These are phyloP conservation scores for Cutaneotrichosporon mucoides DNA, from an alignment of 1,284 basidiomycete genomes.

Conservation along the genomic window DNA sequence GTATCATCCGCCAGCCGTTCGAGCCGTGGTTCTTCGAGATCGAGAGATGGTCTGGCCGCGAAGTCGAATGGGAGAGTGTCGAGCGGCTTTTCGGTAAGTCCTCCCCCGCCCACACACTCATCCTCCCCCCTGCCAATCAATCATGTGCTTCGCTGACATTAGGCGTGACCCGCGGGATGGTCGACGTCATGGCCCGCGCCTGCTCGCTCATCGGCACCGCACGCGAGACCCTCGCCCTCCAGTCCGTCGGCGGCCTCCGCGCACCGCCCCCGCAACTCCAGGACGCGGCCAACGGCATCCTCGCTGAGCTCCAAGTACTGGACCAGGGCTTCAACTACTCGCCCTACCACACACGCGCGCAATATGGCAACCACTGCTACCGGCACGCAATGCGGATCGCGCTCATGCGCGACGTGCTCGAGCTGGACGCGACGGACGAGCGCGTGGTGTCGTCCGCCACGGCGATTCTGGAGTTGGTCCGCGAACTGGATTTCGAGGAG, in stretches of 20 bases:
- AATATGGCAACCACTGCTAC: constrained; percentile 43
- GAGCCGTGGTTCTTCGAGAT: constrained; percentile 45
- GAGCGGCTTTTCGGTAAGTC: constrained; percentile 43
- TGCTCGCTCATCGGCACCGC: constrained; percentile 28
- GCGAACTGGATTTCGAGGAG: constrained; percentile 27
- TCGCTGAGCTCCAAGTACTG: constrained; percentile 40
- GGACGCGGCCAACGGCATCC: constrained; percentile 30
- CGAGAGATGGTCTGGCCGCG: constrained; percentile 33
- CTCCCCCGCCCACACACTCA: too few species aligned
- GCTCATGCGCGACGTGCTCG: constrained; percentile 38
- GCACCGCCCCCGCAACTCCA: constrained; percentile 21
- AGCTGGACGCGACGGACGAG: constrained; percentile 28
- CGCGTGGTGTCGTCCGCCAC: constrained; percentile 27
- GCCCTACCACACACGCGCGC: constrained; percentile 36
- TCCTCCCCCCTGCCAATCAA: neutral
- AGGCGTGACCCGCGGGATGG: constrained; percentile 41
- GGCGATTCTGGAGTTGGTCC: constrained; percentile 40
- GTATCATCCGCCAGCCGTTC: constrained; percentile 37
- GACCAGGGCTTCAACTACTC: constrained; percentile 38
- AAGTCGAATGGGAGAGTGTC: constrained; percentile 42
- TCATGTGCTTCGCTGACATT: neutral
- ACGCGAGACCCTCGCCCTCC: constrained; percentile 14
- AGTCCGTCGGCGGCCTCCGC: neutral
- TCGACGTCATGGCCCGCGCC: constrained; percentile 40
- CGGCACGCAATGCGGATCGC: constrained; percentile 38